Evolutionary conservation across 2,329 filamentous ascomycete genomes (phyloP).

Genomic region (Amauroascus verrucosus): DNA sequence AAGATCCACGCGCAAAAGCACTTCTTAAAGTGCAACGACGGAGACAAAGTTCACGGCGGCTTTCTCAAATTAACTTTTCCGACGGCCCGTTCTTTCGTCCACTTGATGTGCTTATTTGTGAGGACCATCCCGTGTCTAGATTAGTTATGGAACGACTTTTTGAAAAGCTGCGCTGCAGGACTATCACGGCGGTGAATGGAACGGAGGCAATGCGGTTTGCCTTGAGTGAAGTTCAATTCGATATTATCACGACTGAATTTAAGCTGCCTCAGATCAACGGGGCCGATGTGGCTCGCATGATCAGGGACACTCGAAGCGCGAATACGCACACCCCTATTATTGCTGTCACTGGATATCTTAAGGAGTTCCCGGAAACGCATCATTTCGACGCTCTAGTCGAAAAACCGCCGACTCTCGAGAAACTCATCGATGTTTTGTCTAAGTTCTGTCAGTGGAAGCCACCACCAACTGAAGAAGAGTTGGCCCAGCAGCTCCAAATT

Average conservation of each 20-base stretch:
- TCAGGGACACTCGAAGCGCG: slow-evolving; percentile 88
- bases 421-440: slow-evolving; percentile 77
- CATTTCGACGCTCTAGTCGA: slow-evolving; percentile 94
- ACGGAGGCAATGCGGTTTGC: slow-evolving; percentile 88
- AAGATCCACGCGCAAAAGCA: slow-evolving; percentile 83
- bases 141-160: slow-evolving; percentile 98
- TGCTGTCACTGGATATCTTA: slow-evolving; percentile 94
- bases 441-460: slow-evolving; percentile 90
- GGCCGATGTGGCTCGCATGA: slow-evolving; percentile 92
- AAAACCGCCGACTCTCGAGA: slow-evolving; percentile 88
- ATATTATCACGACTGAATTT: slow-evolving; percentile 97
- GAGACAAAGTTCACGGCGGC: slow-evolving; percentile 85
- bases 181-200: slow-evolving; percentile 81
- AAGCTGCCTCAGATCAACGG: slow-evolving; percentile 91
- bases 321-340: slow-evolving; percentile 94
- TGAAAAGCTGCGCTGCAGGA: slow-evolving; percentile 89
- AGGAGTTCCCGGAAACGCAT: slow-evolving; percentile 87
- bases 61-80: slow-evolving; percentile 80
- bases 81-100: slow-evolving; percentile 82
- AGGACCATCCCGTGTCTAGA: slow-evolving; percentile 91
- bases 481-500: slow-evolving; percentile 48
- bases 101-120: slow-evolving; percentile 88
- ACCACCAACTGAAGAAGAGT: slow-evolving; percentile 48
- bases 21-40: slow-evolving; percentile 84
- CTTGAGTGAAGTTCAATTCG: slow-evolving; percentile 95